Base-by-base conservation (phyloP, 371 early-diverging fungal species). In the Saksenaea oblongispora region DNA sequence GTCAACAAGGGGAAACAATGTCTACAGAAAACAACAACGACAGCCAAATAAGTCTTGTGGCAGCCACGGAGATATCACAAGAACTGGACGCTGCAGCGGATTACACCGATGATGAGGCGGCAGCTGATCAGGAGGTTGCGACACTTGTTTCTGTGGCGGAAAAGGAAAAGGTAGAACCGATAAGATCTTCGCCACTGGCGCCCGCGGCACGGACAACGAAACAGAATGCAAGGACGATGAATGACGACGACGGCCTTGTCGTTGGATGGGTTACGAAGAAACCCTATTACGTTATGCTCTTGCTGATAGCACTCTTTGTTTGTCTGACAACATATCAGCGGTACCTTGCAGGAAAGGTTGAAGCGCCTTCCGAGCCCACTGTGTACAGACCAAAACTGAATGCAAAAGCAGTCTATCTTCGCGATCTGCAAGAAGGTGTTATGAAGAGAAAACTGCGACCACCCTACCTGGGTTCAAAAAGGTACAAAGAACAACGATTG, bases 351-450 rank as follows among this genome's bases (percentile, higher is more conserved):
- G 9, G 10, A 3, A 22, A 22, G 5, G 22, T n/a, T n/a, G 17
- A n/a, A 5, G 22, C 5, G 9, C 18, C 22, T 26, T 8, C 22
- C 0, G 51, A 22, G 8, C 22, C 22, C 22, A 22, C 22, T 0
- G 7, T 22, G 5, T 0, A 10, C 7, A 47, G 1, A 47, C 51
- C 51, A 47, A 10, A 10, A 47, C 9, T 17, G 22, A 47, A 47
- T 10, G 51, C 69, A 13, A 65, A 72, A 44, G 79, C 84, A 7
- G 84, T 84, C n/a, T 82, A 74, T 62, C 60, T 84, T 22, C 67
- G 67, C 28, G 84, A 84, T 42, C 56, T 84, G 54, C 75, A 82
- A 64, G 73, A 76, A 34, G 80, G 74, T 18, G 28, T 74, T n/a
- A 28, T 74, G 13, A 53, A 62, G 18, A 37, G 54, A 10, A 18